phyloP scores from a whole-genome alignment of 2,329 filamentous ascomycete species.

The Penicillium sp. region DNA sequence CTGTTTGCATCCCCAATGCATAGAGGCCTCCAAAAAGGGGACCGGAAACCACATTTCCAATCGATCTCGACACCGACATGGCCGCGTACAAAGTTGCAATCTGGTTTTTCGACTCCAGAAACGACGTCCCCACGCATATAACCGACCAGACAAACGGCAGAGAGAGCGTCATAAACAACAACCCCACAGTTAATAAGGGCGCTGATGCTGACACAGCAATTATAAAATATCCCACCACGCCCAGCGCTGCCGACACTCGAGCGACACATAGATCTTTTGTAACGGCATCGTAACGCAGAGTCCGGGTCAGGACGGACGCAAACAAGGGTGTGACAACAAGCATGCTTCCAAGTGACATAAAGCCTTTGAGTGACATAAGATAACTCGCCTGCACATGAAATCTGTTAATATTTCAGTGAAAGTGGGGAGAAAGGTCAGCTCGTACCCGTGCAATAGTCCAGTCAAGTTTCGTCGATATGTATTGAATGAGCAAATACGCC shows the following conservation, averaged over 20 bases:
- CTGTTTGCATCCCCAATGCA: slow-evolving; percentile 22
- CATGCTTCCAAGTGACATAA: slow-evolving; percentile 19
- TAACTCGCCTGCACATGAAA: slow-evolving; percentile 23
- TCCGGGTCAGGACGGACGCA: slow-evolving; percentile 16
- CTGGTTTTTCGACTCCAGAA: slow-evolving; percentile 22
- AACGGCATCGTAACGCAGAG: slow-evolving; percentile 19
- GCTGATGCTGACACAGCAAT: slow-evolving; percentile 19
- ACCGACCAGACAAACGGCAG: slow-evolving; percentile 20
- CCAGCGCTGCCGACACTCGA: slow-evolving; percentile 19
- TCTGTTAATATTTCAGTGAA: slow-evolving; percentile 8
- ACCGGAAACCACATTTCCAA: slow-evolving; percentile 22
- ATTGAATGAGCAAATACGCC: slow-evolving; percentile 25
- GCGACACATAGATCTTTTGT: slow-evolving; percentile 21
- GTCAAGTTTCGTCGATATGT: slow-evolving; percentile 26
- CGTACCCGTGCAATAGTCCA: slow-evolving; percentile 27
- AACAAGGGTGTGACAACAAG: slow-evolving; percentile 22
- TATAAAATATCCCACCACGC: slow-evolving; percentile 19
- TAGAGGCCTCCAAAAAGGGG: slow-evolving; percentile 26
- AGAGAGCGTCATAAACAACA: slow-evolving; percentile 24
- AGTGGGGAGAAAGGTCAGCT: background rate
- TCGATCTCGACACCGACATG: slow-evolving; percentile 20
- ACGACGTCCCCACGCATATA: slow-evolving; percentile 25
- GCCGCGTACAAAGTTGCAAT: slow-evolving; percentile 28
- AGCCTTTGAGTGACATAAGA: slow-evolving; percentile 25
- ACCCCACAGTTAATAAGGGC: slow-evolving; percentile 18